Evolutionary conservation across 768 basidiomycete genomes (phyloP), one percentile per base, ranked within the genome.

Genomic region (Daedaleopsis sinensis): DNA sequence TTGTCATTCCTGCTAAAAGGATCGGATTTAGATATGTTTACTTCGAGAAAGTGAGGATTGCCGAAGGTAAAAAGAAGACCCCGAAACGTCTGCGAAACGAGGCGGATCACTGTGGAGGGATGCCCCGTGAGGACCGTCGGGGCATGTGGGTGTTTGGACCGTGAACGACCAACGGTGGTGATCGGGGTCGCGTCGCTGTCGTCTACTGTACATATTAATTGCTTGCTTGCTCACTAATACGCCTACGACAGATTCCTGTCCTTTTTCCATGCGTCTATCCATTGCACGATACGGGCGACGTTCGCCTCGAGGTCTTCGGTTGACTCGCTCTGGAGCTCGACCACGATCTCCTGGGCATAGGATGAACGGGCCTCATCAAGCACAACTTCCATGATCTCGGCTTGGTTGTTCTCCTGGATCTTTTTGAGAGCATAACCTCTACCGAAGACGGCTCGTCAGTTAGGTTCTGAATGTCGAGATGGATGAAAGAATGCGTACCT

Each of bases 331-430:
- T 82, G 75, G 24, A 98, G 79, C 69, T 93, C 93, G 18, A 98
- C 88, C 24, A 98, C 84, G 64, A 96, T 91, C 73, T 92, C 89
- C n/a, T 81, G 70, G 0, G 89, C 83, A 73, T 98, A 99, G 0
- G 94, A 92, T 42, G 87, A 86, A 47, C 86, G 81, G 4, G 96
- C 96, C 73, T 99, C 97, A 36, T 93, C 89, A 12, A 91, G 77
- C 39, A 97, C 88, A 53, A 95, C 87, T 70, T 92, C 82, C 95
- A 98, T 97, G 70, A 99, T 98, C 78, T 99, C 97, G 13, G 96
- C 95, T 70, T 96, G 91, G 74, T 98, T 96, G 74, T 99, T 99
- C 76, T 99, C 97, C 72, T 96, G 91, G 5, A 99, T 93, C 76
- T 99, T 99, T 73, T 93, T 93, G 52, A 95, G 74, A 1, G 91